phyloP scores from a whole-genome alignment of 805 yeast species.

The Cyberlindnera misumaiensis region DNA sequence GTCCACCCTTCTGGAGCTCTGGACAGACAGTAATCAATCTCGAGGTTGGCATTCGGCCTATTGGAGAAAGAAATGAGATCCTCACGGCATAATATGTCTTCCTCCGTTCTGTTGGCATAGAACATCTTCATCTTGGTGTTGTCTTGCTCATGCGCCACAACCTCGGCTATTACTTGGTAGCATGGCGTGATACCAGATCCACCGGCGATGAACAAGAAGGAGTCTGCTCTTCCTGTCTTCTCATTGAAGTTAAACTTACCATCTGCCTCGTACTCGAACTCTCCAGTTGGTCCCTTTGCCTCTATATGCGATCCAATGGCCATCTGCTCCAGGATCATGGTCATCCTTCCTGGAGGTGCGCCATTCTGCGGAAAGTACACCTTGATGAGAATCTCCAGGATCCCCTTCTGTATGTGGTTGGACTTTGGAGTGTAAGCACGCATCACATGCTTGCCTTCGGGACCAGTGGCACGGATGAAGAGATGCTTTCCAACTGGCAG shows the following conservation, averaged over 20 bases:
- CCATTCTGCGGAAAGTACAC: conserved; percentile 26
- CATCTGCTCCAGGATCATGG: conserved; percentile 23
- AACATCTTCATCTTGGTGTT: conserved; percentile 49
- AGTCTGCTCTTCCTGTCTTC: conserved; percentile 19
- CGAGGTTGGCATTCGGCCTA: conserved; percentile 45
- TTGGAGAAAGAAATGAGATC: conserved; percentile 62
- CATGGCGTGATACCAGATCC: conserved; percentile 88
- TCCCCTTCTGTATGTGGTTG: conserved; percentile 22
- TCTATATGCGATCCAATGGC: conserved; percentile 49
- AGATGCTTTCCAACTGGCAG: conserved; percentile 29
- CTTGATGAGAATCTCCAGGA: conserved; percentile 26
- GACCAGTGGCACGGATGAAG: conserved; percentile 23
- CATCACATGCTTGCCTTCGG: conserved; percentile 22
- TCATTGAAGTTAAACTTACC: conserved; percentile 51
- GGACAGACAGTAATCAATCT: conserved; percentile 51
- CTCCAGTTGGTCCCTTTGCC: conserved; percentile 73
- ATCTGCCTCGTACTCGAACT: conserved; percentile 40
- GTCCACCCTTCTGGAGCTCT: conserved; percentile 42
- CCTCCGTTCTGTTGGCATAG: conserved; percentile 64
- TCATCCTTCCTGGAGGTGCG: conserved; percentile 29
- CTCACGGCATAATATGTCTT: conserved; percentile 59
- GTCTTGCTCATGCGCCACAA: conserved; percentile 60
- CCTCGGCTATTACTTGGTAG: conserved; percentile 64
- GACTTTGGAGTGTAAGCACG: conserved; percentile 31
- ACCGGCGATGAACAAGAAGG: conserved; percentile 58